Evolutionary conservation across 352 stramenopile species (phyloP).

Genomic region (Phytophthora vignae): DNA sequence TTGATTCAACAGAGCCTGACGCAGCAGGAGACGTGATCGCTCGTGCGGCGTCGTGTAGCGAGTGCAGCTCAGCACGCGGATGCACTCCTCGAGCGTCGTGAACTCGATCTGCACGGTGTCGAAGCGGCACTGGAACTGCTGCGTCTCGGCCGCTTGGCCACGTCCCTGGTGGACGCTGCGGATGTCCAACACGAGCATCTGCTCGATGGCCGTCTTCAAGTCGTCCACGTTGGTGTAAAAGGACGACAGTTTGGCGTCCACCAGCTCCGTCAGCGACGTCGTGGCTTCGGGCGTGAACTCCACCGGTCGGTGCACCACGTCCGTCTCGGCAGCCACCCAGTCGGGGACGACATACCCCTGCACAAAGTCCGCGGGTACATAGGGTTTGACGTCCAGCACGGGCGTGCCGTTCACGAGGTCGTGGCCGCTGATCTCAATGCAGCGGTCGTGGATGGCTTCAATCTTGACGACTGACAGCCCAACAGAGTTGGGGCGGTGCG

Average conservation of each 20-base stretch:
- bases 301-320: conserved; percentile 54
- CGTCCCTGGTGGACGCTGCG: conserved; percentile 84
- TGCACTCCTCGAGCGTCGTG: conserved; percentile 70
- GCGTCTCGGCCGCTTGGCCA: conserved; percentile 55
- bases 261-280: conserved; percentile 48
- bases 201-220: conserved; percentile 67
- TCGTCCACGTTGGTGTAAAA: conserved; percentile 75
- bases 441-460: conserved; percentile 80
- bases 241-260: conserved; percentile 51
- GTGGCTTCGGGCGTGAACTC: conserved; percentile 60
- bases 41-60: conserved; percentile 41
- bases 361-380: conserved; percentile 91
- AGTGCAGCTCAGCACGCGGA: conserved; percentile 66
- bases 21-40: conserved; percentile 31
- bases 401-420: conserved; percentile 97
- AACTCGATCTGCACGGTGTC: conserved; percentile 83
- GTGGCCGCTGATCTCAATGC: conserved; percentile 92
- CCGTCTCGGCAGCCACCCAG: conserved; percentile 73
- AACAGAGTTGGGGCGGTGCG: conserved; percentile 97
- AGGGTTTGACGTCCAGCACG: conserved; percentile 99
- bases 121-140: conserved; percentile 80
- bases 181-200: conserved; percentile 88
- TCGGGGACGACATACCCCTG: conserved; percentile 61
- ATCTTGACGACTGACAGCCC: conserved; percentile 93
- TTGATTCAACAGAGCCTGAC: conserved; percentile 35